A percentile compares a stretch with the other conserved stretches of the same genome.
Evolutionary conservation across 2,329 filamentous ascomycete genomes (phyloP).

Genomic region (Orbilia ellipsospora): DNA sequence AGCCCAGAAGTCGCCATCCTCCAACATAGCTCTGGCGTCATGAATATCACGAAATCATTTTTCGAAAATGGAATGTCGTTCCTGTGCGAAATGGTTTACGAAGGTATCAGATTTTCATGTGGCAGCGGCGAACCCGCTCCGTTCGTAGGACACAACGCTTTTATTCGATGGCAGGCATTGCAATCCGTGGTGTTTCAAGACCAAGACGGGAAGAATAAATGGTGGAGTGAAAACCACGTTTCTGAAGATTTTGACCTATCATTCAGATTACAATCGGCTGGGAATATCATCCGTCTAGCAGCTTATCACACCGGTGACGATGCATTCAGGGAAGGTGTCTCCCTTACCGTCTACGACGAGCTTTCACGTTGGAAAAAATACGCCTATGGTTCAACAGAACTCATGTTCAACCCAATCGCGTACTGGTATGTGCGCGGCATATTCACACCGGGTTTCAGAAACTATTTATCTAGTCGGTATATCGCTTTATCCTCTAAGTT

Average conservation of each 20-base stretch:
- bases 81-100: slow-evolving; percentile 83
- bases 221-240: slow-evolving; percentile 80
- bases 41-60: slow-evolving; percentile 77
- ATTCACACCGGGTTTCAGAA: slow-evolving; percentile 73
- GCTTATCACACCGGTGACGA: slow-evolving; percentile 71
- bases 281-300: slow-evolving; percentile 75
- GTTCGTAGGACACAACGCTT: slow-evolving; percentile 82
- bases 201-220: slow-evolving; percentile 71
- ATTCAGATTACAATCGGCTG: slow-evolving; percentile 75
- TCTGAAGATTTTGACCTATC: slow-evolving; percentile 83
- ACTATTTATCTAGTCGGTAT: slow-evolving; percentile 69
- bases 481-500: slow-evolving; percentile 75
- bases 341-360: slow-evolving; percentile 78
- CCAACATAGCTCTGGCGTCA: slow-evolving; percentile 78
- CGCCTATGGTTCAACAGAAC: slow-evolving; percentile 71
- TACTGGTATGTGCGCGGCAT: slow-evolving; percentile 73
- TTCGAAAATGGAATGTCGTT: slow-evolving; percentile 83
- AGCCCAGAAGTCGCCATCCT: slow-evolving; percentile 77
- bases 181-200: slow-evolving; percentile 70
- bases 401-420: slow-evolving; percentile 75
- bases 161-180: slow-evolving; percentile 75
- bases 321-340: slow-evolving; percentile 79
- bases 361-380: slow-evolving; percentile 76
- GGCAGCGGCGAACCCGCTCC: slow-evolving; percentile 77
- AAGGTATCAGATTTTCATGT: slow-evolving; percentile 76